Conservation (phyloP, 148 eudicot genomes). For the Limonium bicolor region DNA sequence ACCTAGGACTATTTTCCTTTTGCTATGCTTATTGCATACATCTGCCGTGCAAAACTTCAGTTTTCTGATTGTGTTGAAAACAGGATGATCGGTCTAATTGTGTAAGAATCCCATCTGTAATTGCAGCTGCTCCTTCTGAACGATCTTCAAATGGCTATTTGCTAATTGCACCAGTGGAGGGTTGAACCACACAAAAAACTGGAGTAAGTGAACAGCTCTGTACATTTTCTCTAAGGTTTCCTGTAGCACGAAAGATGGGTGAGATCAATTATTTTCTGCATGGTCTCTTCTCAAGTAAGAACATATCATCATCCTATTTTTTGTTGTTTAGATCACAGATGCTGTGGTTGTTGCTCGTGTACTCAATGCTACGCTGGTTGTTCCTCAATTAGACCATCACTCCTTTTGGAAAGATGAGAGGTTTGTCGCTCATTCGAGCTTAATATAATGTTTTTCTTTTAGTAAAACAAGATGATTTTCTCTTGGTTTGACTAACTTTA, state of each 20-base stretch:
- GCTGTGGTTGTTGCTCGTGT: conserved; percentile 93
- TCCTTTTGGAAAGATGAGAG: conserved; percentile 97
- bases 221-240: conserved; percentile 2
- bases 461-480: not conserved
- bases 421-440: conserved; percentile 18
- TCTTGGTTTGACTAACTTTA: not conserved
- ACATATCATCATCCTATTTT: conserved; percentile 2
- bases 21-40: too few species aligned
- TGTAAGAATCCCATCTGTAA: too few species aligned
- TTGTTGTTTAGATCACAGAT: conserved; percentile 93
- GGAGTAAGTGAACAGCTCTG: conserved; percentile 49
- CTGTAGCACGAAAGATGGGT: too few species aligned
- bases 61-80: too few species aligned
- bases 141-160: conserved; percentile 67
- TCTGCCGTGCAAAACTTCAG: too few species aligned
- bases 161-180: conserved; percentile 94
- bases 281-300: not conserved
- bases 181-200: conserved; percentile 85
- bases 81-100: too few species aligned
- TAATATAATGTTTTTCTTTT: not conserved
- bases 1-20: too few species aligned
- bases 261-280: not conserved
- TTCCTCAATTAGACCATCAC: conserved; percentile 83
- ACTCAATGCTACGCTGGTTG: conserved; percentile 86
- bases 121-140: conserved; percentile 58